These are phyloP conservation scores for Stephanocyclus meneghinianus DNA, from an alignment of 352 stramenopile species.

Conservation along the genomic window DNA sequence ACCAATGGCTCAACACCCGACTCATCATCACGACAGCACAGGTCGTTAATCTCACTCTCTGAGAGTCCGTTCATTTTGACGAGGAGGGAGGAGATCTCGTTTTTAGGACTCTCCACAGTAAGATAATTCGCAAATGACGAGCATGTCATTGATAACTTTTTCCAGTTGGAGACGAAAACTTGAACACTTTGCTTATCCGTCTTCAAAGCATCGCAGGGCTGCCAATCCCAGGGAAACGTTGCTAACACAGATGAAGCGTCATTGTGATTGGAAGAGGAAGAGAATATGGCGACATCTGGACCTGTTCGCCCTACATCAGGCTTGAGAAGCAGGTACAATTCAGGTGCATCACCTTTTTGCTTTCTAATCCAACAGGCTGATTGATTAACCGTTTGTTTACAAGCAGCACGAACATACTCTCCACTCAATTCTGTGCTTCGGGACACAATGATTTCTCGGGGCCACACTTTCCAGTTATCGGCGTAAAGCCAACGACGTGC, in stretches of 20 bases:
- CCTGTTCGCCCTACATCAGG: conserved; percentile 54
- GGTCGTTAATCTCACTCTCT: conserved; percentile 21
- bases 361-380: conserved; percentile 56
- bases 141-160: conserved; percentile 24
- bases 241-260: conserved; percentile 48
- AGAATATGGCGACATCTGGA: conserved; percentile 59
- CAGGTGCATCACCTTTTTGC: conserved; percentile 10
- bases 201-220: conserved; percentile 62
- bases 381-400: conserved; percentile 56
- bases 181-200: conserved; percentile 20
- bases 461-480: conserved; percentile 68
- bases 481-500: conserved; percentile 58
- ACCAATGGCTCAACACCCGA: conserved; percentile 13
- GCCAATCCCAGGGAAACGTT: conserved; percentile 46
- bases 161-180: conserved; percentile 26
- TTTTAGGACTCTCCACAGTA: conserved; percentile 28
- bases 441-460: conserved; percentile 41
- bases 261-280: conserved; percentile 39
- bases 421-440: conserved; percentile 14
- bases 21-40: conserved; percentile 34
- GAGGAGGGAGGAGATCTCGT: conserved; percentile 30
- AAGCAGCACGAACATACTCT: conserved; percentile 40
- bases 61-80: conserved; percentile 46
- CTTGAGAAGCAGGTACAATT: conserved; percentile 60
- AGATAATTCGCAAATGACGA: conserved; percentile 28